phyloP scores from a whole-genome alignment of 345 rosid species.

The Eucalyptus regnans region DNA sequence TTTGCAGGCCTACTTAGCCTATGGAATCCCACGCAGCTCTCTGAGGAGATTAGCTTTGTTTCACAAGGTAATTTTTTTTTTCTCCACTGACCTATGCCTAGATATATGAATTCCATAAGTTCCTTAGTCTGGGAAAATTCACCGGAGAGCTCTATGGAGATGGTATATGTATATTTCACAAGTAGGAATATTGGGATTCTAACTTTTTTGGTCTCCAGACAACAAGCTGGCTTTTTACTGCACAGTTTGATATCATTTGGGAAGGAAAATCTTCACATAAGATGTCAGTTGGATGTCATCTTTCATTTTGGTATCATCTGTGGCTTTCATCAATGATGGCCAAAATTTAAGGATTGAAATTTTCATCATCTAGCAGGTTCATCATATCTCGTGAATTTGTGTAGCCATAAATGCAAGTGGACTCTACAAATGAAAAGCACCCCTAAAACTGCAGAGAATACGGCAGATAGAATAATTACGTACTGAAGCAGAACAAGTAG shows the following conservation, averaged over 20 bases:
- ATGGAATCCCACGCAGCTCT: slow-evolving; percentile 66
- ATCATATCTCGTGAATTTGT: not conserved
- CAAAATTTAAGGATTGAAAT: not conserved
- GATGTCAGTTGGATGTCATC: not conserved
- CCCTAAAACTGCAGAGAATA: not conserved
- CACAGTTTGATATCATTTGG: not conserved
- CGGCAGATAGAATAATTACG: not conserved
- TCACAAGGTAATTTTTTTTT: slow-evolving; percentile 69
- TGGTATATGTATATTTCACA: not conserved
- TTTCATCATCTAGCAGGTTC: not conserved
- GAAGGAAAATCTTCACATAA: not conserved
- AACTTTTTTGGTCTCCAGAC: not conserved
- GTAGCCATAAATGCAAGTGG: not conserved
- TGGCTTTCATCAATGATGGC: not conserved
- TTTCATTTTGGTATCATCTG: not conserved
- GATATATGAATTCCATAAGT: not conserved
- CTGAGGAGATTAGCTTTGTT: slow-evolving; percentile 74
- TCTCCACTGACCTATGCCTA: not conserved
- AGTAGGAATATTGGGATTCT: not conserved
- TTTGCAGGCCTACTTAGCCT: slow-evolving; percentile 75
- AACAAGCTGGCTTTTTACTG: not conserved
- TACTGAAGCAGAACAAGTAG: not conserved
- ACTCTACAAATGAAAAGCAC: not conserved
- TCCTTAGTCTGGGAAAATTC: not conserved
- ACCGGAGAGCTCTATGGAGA: not conserved